A percentile compares a stretch with the other conserved stretches of the same genome.
These are phyloP conservation scores for Leccinum subrobustum DNA, from an alignment of 1,284 basidiomycete species.

Conservation along the genomic window DNA sequence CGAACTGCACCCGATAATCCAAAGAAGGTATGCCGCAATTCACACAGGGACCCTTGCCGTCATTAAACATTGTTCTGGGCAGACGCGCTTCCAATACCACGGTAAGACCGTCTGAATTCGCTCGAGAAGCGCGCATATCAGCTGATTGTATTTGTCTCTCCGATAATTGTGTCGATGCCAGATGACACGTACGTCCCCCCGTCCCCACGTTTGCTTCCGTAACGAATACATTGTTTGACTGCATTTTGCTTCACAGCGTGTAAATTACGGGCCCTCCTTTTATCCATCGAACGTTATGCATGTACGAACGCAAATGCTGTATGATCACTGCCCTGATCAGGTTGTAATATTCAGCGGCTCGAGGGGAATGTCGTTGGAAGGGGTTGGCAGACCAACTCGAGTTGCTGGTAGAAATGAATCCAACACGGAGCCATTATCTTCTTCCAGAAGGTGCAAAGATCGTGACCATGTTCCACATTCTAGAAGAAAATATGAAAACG, in stretches of 20 bases:
- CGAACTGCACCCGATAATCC: conserved; percentile 78
- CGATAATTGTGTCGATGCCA: conserved; percentile 15
- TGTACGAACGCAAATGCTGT: conserved; percentile 19
- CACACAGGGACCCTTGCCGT: not conserved
- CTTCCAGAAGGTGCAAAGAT: not conserved
- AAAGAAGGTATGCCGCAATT: conserved; percentile 63
- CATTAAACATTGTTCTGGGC: conserved; percentile 13
- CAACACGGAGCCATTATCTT: not conserved
- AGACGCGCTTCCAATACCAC: conserved; percentile 78
- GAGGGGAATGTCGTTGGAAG: not conserved
- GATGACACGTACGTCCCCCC: conserved; percentile 43
- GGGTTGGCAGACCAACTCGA: not conserved
- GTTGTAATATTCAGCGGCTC: not conserved
- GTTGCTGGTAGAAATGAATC: not conserved
- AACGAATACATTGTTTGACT: not conserved
- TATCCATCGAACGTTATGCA: conserved; percentile 13
- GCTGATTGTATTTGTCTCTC: conserved; percentile 15
- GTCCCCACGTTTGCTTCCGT: conserved; percentile 7
- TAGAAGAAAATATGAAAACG: not conserved
- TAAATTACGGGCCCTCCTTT: conserved; percentile 13
- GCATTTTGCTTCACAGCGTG: conserved; percentile 16
- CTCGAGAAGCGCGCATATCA: not conserved
- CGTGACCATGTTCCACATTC: not conserved
- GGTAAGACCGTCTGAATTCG: conserved; percentile 41
- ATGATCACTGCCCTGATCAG: conserved; percentile 19